Base-by-base conservation (phyloP, 1,284 basidiomycete genomes). In the Microbotryum silenes-acaulis region DNA sequence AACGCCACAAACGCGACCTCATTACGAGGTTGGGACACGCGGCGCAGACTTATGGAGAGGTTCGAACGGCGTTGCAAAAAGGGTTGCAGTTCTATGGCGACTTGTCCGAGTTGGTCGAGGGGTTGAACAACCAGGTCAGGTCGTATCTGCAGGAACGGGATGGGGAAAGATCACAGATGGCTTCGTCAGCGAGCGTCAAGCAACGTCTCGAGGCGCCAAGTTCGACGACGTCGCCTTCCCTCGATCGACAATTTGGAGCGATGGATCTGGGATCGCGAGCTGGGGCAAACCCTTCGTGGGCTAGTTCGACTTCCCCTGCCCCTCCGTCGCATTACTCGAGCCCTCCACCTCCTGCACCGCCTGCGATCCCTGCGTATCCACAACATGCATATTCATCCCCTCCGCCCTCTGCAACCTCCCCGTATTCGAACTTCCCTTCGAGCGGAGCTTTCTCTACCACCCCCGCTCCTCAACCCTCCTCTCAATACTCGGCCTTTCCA, bases 11-110 rank as follows among this genome's bases (percentile, higher is more conserved):
- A 75, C 84, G 85, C 62, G 87, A 89, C 45, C 81, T 85, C 20
- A 81, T 88, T 42, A 79, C 82, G 53, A 79, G 86, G 51, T 85
- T 97, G 71, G 83, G 81, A 7, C 78, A 81, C 25, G 88, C 89
- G 0, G 81, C 87, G 51, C 89, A 93, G 66, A 82, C 82, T 4
- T 93, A 91, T 74, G 85, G 86, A 78, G 90, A 97, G 76, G 86
- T 92, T 45, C 78, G 87, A 14, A 87, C 88, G 69, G 92, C 91
- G 4, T 75, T 96, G 54, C 84, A 83, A 84, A 93, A 92, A 74
- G 94, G 91, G 0, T 77, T 89, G 4, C 84, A 86, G 54, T 98
- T 96, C 76, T 97, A 97, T 75, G 80, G 79, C 6, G 89, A 93
- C 65, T 79, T 97, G n/a, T 81, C 80, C 1, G 83, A 84, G 46